These are phyloP conservation scores for Ziziphus jujuba DNA, from an alignment of 306 rosid species.

Conservation along the genomic window DNA sequence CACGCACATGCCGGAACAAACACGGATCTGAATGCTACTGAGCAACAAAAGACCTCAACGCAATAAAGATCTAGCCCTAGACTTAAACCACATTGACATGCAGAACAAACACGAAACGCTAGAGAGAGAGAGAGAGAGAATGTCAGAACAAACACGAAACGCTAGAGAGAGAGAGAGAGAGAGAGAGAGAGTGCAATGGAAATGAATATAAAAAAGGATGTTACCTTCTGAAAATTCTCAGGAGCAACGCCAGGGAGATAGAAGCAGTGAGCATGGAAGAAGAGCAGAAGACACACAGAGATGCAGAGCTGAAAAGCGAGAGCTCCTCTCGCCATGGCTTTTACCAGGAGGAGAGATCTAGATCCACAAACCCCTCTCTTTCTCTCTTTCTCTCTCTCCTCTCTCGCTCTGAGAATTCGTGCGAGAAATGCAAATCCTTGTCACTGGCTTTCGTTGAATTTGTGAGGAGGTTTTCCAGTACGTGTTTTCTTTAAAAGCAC, in stretches of 20 bases:
- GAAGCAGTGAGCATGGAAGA: constrained; percentile 47
- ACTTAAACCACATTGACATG: constrained; percentile 9
- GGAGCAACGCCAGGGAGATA: constrained; percentile 91
- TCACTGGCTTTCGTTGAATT: not conserved
- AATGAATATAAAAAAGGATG: constrained; percentile 1
- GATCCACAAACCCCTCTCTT: constrained; percentile 23
- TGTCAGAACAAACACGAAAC: too few species aligned
- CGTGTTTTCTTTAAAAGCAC: constrained; percentile 21
- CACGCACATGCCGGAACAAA: constrained; percentile 6
- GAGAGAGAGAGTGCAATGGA: too few species aligned
- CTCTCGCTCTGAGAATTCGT: constrained; percentile 10
- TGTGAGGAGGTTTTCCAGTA: not conserved
- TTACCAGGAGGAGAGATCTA: constrained; percentile 27
- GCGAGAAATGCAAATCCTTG: not conserved
- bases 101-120: not conserved
- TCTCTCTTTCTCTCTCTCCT: constrained; percentile 19
- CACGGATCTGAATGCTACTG: constrained; percentile 6
- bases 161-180: too few species aligned
- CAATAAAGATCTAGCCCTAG: constrained; percentile 21
- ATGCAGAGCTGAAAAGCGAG: constrained; percentile 62
- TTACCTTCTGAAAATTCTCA: constrained; percentile 66
- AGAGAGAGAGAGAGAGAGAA: too few species aligned
- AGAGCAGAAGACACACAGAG: constrained; percentile 40
- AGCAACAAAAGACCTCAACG: not conserved
- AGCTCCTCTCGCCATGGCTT: constrained; percentile 62